These are phyloP conservation scores for Syzygium syzygioides DNA, from an alignment of 441 rosid genomes.

Conservation along the genomic window DNA sequence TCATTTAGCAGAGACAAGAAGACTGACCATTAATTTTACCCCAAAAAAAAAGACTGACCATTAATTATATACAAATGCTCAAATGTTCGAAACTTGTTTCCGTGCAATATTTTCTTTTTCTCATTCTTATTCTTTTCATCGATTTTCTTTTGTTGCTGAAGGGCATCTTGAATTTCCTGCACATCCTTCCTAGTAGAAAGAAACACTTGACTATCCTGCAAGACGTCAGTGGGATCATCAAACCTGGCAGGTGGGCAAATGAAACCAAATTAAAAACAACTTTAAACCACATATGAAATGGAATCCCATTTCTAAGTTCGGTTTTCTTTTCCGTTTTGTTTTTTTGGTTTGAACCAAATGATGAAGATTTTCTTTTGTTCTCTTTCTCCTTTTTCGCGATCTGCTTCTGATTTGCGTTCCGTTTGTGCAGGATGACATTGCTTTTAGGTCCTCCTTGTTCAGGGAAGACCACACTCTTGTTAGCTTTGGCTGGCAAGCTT, in stretches of 20 bases:
- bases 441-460: background rate
- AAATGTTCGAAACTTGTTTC: background rate
- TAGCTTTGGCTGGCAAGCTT: background rate
- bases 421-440: background rate
- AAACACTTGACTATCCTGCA: background rate
- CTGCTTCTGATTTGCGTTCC: background rate
- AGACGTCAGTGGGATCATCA: background rate
- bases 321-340: background rate
- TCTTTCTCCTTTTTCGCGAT: background rate
- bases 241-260: background rate
- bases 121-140: background rate
- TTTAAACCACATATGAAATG: background rate
- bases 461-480: background rate
- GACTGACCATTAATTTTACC: background rate
- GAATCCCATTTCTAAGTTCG: background rate
- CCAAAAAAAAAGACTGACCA: background rate
- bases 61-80: background rate
- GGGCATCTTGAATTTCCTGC: background rate
- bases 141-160: background rate
- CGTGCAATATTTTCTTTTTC: background rate
- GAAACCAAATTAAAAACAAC: background rate
- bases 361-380: background rate
- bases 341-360: background rate
- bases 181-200: background rate
- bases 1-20: background rate